phyloP scores from a whole-genome alignment of 129 eudicot species.

The Tanacetum coccineum region DNA sequence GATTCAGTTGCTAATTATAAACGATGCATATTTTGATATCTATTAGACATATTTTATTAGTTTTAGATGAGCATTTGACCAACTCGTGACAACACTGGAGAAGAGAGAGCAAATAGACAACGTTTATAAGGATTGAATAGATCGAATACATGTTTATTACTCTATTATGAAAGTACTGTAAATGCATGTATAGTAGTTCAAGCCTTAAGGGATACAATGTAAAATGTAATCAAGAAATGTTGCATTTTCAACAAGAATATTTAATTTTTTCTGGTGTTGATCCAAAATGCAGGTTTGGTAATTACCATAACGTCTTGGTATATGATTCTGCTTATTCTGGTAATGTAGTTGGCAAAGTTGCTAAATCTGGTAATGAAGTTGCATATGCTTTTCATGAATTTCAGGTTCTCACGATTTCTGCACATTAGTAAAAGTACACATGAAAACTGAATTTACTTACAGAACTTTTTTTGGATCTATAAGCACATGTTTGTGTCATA shows the following conservation, averaged over 20 bases:
- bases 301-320: not conserved
- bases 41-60: too few relatives aligned
- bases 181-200: too few relatives aligned
- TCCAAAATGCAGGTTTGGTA: not conserved
- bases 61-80: too few relatives aligned
- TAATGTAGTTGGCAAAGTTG: not conserved
- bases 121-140: too few relatives aligned
- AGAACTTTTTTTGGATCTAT: not conserved
- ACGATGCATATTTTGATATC: too few relatives aligned
- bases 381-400: not conserved
- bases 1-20: too few relatives aligned
- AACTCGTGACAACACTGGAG: too few relatives aligned
- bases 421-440: not conserved
- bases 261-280: not conserved
- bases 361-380: not conserved
- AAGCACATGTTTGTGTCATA: constrained; percentile 9
- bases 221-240: too few relatives aligned
- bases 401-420: not conserved
- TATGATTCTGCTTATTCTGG: constrained; percentile 5
- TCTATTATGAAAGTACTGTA: too few relatives aligned
- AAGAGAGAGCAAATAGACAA: too few relatives aligned
- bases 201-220: too few relatives aligned
- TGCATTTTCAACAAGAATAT: not conserved
- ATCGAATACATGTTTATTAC: too few relatives aligned
- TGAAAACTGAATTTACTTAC: not conserved